Percentiles rank a stretch among this genome's conserved stretches.
Conservation (phyloP, 2,329 filamentous ascomycete genomes). For the Mycosphaerella sp. region DNA sequence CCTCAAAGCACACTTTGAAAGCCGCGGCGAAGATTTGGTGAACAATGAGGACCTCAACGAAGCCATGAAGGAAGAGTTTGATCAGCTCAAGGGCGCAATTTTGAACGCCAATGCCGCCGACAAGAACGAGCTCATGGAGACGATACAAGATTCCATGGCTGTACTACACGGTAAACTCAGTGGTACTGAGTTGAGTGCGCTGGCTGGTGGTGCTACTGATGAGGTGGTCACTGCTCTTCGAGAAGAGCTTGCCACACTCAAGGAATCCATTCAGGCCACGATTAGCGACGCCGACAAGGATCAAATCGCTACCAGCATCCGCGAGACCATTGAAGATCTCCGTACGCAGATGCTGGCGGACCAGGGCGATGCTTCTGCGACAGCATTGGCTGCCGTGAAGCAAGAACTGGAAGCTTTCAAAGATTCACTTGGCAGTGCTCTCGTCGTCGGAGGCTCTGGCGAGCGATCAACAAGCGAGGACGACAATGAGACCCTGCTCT, state of each 20-base stretch:
- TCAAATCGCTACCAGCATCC: slow-evolving; percentile 63
- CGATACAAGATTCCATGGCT: slow-evolving; percentile 49
- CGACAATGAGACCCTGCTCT: slow-evolving; percentile 22
- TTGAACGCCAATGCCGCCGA: slow-evolving; percentile 53
- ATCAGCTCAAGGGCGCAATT: slow-evolving; percentile 71
- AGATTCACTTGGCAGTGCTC: slow-evolving; percentile 37
- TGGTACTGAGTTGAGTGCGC: slow-evolving; percentile 29
- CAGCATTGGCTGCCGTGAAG: slow-evolving; percentile 38
- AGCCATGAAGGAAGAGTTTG: slow-evolving; percentile 73
- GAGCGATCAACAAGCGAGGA: slow-evolving; percentile 4
- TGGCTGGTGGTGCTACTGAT: slow-evolving; percentile 35
- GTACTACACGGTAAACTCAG: slow-evolving; percentile 42
- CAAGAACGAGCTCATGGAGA: slow-evolving; percentile 57
- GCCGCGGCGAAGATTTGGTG: slow-evolving; percentile 24
- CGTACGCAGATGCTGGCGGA: slow-evolving; percentile 35
- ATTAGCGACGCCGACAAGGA: slow-evolving; percentile 46
- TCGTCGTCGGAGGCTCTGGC: slow-evolving; percentile 34
- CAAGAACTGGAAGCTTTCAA: slow-evolving; percentile 41
- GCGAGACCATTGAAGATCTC: slow-evolving; percentile 40
- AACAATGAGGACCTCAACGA: slow-evolving; percentile 49
- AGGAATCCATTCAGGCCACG: slow-evolving; percentile 50
- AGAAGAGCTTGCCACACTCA: slow-evolving; percentile 56
- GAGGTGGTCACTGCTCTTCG: slow-evolving; percentile 47
- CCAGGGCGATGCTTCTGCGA: slow-evolving; percentile 38
- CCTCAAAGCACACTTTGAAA: slow-evolving; percentile 25